Conservation (phyloP, 345 rosid genomes). For the Kandelia obovata region DNA sequence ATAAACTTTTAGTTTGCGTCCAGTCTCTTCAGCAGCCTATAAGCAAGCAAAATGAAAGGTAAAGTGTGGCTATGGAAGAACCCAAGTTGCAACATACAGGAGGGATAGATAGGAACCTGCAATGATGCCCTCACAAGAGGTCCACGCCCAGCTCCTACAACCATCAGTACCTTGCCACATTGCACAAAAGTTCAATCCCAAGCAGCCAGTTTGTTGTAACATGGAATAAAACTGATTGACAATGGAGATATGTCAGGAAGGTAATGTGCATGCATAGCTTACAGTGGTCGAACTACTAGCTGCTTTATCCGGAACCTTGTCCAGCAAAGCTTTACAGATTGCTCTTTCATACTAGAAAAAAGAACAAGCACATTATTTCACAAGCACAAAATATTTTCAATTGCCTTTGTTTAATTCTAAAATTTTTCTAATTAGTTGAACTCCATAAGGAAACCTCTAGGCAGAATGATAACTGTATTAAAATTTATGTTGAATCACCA, state of each 20-base stretch:
- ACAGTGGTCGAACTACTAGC: constrained; percentile 62
- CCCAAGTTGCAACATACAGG: constrained; percentile 20
- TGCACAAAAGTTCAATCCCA: background rate
- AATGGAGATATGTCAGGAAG: background rate
- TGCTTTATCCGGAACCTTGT: constrained; percentile 70
- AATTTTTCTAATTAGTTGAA: too few relatives aligned
- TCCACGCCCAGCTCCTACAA: constrained; percentile 99
- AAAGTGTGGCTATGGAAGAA: constrained; percentile 6
- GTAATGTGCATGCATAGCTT: constrained; percentile 24
- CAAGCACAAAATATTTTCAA: constrained; percentile 2
- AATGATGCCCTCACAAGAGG: constrained; percentile 97
- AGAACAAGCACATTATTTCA: constrained; percentile 25
- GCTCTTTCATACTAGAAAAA: constrained; percentile 84
- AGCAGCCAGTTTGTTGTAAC: background rate
- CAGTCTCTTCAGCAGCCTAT: constrained; percentile 97
- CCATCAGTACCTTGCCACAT: constrained; percentile 78
- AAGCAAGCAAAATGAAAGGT: constrained; percentile 20
- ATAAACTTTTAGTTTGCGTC: constrained; percentile 72
- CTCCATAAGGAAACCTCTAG: too few relatives aligned
- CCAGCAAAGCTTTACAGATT: constrained; percentile 73
- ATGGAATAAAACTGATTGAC: background rate
- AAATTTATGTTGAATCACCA: too few relatives aligned
- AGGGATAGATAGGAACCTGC: constrained; percentile 53
- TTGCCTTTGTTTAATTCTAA: background rate
- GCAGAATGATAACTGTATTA: too few relatives aligned